Evolutionary conservation across 1,139 yeast species (phyloP).

Genomic region (Candida glucosophila): DNA sequence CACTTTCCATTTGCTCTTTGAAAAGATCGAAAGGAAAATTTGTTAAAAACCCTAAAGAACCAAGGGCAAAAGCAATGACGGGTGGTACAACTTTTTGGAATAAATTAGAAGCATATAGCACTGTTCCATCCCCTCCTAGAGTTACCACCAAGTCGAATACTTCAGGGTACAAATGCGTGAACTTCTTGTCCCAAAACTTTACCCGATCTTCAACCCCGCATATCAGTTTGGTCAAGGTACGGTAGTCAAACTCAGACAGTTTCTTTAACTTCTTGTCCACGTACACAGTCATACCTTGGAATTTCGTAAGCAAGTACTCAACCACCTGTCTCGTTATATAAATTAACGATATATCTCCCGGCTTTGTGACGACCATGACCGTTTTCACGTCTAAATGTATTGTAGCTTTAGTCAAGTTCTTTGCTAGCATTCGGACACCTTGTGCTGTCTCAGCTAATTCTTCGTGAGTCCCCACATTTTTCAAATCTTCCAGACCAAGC

Average conservation of each 20-base stretch:
- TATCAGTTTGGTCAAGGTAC: slow-evolving; percentile 24
- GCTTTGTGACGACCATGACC: slow-evolving; percentile 77
- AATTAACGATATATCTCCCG: slow-evolving; percentile 69
- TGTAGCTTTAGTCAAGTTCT: slow-evolving; percentile 65
- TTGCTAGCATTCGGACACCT: slow-evolving; percentile 74
- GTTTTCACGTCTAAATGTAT: slow-evolving; percentile 62
- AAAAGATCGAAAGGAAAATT: slow-evolving; percentile 69
- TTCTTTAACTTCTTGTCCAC: slow-evolving; percentile 58
- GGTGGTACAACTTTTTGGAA: slow-evolving; percentile 84
- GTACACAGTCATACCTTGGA: slow-evolving; percentile 48
- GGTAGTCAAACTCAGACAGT: slow-evolving; percentile 56
- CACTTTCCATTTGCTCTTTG: slow-evolving; percentile 43
- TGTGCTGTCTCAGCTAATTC: slow-evolving; percentile 79
- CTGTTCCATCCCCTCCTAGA: slow-evolving; percentile 89
- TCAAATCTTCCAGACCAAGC: slow-evolving; percentile 29
- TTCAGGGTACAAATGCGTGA: slow-evolving; percentile 49
- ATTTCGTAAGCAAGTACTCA: slow-evolving; percentile 55
- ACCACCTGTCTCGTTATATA: slow-evolving; percentile 70
- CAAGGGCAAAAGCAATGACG: slow-evolving; percentile 72
- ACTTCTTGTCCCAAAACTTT: slow-evolving; percentile 59
- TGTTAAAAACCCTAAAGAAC: slow-evolving; percentile 76
- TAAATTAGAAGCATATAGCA: slow-evolving; percentile 65
- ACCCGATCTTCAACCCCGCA: slow-evolving; percentile 38
- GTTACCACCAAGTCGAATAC: slow-evolving; percentile 70
- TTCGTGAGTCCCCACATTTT: slow-evolving; percentile 55